A percentile compares a stretch with the other conserved stretches of the same genome.
Evolutionary conservation across 305 asterid genomes (phyloP).

Genomic region (Fraxinus xanthoxyloides): DNA sequence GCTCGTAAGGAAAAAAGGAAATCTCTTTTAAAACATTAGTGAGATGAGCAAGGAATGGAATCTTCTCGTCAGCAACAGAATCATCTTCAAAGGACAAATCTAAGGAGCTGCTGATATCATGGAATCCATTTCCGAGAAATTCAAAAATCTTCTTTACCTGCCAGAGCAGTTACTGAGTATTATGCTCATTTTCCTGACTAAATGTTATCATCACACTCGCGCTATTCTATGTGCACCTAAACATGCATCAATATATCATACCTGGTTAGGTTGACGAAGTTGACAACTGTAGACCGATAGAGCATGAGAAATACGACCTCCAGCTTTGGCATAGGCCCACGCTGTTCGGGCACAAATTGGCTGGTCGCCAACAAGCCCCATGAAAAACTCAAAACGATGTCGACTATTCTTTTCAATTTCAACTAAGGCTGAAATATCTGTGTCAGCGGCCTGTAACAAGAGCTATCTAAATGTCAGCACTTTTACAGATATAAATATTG

Average conservation of each 20-base stretch:
- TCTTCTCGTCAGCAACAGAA: conserved; percentile 98
- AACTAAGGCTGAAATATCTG: conserved; percentile 96
- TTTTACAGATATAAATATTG: conserved; percentile 23
- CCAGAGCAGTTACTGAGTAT: conserved; percentile 38
- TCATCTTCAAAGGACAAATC: conserved; percentile 94
- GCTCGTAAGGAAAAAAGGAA: conserved; percentile 80
- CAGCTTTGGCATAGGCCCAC: conserved; percentile 95
- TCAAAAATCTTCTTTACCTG: conserved; percentile 92
- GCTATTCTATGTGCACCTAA: background rate
- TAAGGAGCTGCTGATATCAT: conserved; percentile 85
- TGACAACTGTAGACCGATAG: conserved; percentile 93
- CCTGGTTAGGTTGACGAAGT: conserved; percentile 91
- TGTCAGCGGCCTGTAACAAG: conserved; percentile 90
- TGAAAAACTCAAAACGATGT: conserved; percentile 97
- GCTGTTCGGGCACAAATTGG: conserved; percentile 99
- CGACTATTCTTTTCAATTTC: conserved; percentile 97
- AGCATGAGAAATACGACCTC: conserved; percentile 98
- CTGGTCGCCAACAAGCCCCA: conserved; percentile 97
- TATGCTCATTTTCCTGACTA: conserved; percentile 15
- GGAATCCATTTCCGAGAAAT: conserved; percentile 85
- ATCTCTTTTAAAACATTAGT: conserved; percentile 77
- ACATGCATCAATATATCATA: conserved; percentile 21
- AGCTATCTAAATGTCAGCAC: conserved; percentile 22
- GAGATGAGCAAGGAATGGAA: conserved; percentile 93
- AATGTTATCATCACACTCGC: background rate